Conservation (phyloP, 257 asterid species). For the Solanum piurae region DNA sequence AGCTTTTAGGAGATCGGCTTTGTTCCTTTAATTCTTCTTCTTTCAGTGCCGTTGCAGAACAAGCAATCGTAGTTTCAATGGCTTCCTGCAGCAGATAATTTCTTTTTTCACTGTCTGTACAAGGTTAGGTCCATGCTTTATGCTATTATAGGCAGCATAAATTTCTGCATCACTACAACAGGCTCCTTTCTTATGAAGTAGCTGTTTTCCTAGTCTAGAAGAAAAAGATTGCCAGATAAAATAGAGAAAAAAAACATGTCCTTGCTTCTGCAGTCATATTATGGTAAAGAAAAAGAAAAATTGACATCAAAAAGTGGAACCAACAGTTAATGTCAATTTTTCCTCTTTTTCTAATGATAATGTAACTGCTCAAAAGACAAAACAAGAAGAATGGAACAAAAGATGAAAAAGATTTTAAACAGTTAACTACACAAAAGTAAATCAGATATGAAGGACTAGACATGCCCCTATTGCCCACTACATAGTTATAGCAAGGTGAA, state of each 20-base stretch:
- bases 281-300: neutral
- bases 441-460: neutral
- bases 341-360: neutral
- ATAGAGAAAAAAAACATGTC: neutral
- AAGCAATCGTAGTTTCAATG: conserved; percentile 75
- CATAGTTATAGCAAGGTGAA: neutral
- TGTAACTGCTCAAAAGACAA: neutral
- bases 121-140: neutral
- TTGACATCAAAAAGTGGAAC: neutral
- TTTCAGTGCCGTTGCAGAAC: conserved; percentile 87
- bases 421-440: neutral
- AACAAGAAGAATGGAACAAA: neutral
- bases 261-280: neutral
- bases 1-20: conserved; percentile 29
- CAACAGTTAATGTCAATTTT: neutral
- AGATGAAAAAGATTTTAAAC: neutral
- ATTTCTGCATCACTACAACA: neutral
- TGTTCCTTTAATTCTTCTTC: conserved; percentile 60
- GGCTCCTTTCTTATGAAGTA: neutral
- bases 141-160: neutral
- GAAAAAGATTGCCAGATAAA: neutral
- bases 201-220: neutral
- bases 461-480: neutral
- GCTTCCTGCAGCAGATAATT: conserved; percentile 53
- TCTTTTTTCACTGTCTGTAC: neutral